Percentiles rank a stretch among this genome's conserved stretches.
phyloP scores from a whole-genome alignment of 108 stramenopile genomes.

The Skeletonema grethae region DNA sequence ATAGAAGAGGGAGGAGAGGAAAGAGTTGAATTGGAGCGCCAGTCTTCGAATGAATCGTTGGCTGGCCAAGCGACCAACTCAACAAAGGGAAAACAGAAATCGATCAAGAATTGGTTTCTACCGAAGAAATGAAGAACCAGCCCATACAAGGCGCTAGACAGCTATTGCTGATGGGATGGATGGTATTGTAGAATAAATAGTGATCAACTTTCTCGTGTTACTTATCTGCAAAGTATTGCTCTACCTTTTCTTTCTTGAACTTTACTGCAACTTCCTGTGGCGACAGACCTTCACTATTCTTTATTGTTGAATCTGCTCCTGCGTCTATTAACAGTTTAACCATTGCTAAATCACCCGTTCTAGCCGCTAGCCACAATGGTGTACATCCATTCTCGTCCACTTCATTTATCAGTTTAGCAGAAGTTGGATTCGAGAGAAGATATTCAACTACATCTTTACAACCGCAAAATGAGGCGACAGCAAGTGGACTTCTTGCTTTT shows the following conservation, averaged over 20 bases:
- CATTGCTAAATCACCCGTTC: slow-evolving; percentile 47
- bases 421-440: slow-evolving; percentile 24
- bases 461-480: slow-evolving; percentile 56
- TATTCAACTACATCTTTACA: slow-evolving; percentile 43
- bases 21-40: not conserved
- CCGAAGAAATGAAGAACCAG: slow-evolving; percentile 15
- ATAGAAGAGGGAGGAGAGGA: not conserved
- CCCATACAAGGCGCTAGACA: not conserved
- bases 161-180: not conserved
- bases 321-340: slow-evolving; percentile 34
- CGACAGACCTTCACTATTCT: slow-evolving; percentile 34
- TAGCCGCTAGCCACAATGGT: slow-evolving; percentile 54
- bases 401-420: slow-evolving; percentile 22
- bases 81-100: slow-evolving; percentile 32
- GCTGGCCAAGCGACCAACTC: not conserved
- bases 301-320: slow-evolving; percentile 46
- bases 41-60: slow-evolving; percentile 16
- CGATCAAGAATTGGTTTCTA: slow-evolving; percentile 43
- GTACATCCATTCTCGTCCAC: slow-evolving; percentile 42
- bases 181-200: not conserved
- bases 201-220: not conserved
- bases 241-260: slow-evolving; percentile 45
- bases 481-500: slow-evolving; percentile 30
- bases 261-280: slow-evolving; percentile 42
- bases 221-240: slow-evolving; percentile 26